Conservation (phyloP, 441 rosid species). For the Brassica hybrid region DNA sequence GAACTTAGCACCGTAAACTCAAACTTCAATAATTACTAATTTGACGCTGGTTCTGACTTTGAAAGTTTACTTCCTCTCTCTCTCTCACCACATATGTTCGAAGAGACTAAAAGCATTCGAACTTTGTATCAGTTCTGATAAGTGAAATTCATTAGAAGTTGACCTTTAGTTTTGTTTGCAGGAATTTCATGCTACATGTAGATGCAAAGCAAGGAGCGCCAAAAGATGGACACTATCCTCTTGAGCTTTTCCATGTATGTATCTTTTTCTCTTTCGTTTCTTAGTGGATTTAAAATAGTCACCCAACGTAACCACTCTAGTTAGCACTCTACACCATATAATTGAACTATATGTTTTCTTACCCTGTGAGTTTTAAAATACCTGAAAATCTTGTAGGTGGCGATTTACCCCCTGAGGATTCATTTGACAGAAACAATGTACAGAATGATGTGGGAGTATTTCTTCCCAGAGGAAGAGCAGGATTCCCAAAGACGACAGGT, state of each 20-base stretch:
- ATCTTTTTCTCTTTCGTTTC: not conserved
- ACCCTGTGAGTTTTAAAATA: not conserved
- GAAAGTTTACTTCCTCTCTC: conserved; percentile 6
- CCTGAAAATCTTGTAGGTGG: conserved; percentile 57
- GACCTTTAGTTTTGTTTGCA: conserved; percentile 43
- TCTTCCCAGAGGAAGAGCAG: conserved; percentile 91
- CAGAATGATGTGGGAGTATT: conserved; percentile 88
- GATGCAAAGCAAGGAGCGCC: conserved; percentile 95
- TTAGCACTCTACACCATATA: not conserved
- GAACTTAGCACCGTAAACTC: not conserved
- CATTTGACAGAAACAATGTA: conserved; percentile 89
- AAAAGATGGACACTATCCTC: conserved; percentile 78
- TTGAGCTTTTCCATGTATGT: conserved; percentile 86
- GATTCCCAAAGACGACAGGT: conserved; percentile 96
- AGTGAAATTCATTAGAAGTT: conserved; percentile 7
- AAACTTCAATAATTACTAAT: conserved; percentile 4
- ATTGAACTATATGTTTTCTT: not conserved
- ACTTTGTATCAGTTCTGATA: conserved; percentile 16
- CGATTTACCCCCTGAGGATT: conserved; percentile 82
- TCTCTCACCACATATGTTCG: conserved; percentile 12
- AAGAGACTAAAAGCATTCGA: conserved; percentile 6
- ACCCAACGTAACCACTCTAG: not conserved
- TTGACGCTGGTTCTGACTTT: conserved; percentile 21
- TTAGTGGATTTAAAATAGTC: conserved; percentile 2
- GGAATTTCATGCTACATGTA: conserved; percentile 86